Evolutionary conservation across 306 rosid genomes (phyloP).

Genomic region (Elaeagnus macrophylla): DNA sequence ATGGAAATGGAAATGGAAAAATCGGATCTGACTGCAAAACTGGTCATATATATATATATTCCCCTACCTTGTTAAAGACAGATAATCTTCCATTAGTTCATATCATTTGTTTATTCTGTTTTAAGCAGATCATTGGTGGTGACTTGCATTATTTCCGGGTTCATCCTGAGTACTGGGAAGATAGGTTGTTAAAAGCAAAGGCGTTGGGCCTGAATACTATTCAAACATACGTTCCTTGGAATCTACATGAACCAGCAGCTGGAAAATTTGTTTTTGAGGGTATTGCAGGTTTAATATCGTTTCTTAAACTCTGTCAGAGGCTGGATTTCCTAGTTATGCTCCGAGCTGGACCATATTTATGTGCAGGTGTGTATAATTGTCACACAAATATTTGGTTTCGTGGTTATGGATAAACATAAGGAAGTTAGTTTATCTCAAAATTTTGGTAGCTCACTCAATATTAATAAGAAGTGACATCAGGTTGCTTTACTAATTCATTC

Average conservation of each 20-base stretch:
- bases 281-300: conserved; percentile 60
- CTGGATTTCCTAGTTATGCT: conserved; percentile 71
- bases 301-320: conserved; percentile 73
- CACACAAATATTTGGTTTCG: conserved; percentile 5
- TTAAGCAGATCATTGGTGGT: conserved; percentile 89
- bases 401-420: background rate
- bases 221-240: conserved; percentile 93
- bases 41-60: too few species aligned
- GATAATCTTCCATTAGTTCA: too few species aligned
- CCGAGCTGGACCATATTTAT: conserved; percentile 84
- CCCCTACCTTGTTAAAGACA: too few species aligned
- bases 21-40: too few species aligned
- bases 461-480: background rate
- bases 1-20: too few species aligned
- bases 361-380: conserved; percentile 54
- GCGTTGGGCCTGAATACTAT: conserved; percentile 88
- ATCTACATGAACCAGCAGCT: conserved; percentile 73
- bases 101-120: too few species aligned
- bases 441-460: too few species aligned
- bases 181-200: conserved; percentile 82
- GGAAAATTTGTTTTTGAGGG: conserved; percentile 65
- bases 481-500: too few species aligned
- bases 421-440: too few species aligned
- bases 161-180: conserved; percentile 97
- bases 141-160: conserved; percentile 89